Percentiles rank a stretch among this genome's conserved stretches.
Conservation (phyloP, 73 alveolate genomes). For the Tetrahymena malaccensis region DNA sequence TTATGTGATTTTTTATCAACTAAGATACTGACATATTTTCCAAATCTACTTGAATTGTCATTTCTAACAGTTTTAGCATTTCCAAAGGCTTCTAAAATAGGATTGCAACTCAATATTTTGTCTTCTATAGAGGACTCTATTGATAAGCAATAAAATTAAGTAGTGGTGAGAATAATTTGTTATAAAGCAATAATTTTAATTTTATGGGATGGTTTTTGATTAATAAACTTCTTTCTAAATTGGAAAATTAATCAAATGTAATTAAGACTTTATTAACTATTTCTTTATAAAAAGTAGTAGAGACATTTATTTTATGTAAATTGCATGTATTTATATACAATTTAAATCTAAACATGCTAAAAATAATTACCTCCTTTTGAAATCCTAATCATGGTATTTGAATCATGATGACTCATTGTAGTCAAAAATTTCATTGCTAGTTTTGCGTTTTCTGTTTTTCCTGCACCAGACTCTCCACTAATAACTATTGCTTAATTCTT, state of each 20-base stretch:
- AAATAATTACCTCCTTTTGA: not conserved
- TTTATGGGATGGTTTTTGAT: not conserved
- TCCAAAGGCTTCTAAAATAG: conserved; percentile 98
- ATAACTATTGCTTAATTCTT: conserved; percentile 78
- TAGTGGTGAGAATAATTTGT: not conserved
- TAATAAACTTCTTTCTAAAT: not conserved
- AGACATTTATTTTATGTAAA: too few species aligned
- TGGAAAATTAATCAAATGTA: not conserved
- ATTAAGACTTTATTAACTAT: not conserved
- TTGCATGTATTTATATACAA: not conserved
- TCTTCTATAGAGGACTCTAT: conserved; percentile 68
- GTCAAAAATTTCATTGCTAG: conserved; percentile 75
- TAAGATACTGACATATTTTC: conserved; percentile 92
- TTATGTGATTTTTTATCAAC: conserved; percentile 1
- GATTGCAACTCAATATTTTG: conserved; percentile 93
- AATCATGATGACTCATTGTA: conserved; percentile 19
- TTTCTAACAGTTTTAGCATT: conserved; percentile 94
- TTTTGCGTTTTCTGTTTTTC: conserved; percentile 96
- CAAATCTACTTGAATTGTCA: conserved; percentile 94
- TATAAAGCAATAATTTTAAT: too few species aligned
- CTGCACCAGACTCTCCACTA: conserved; percentile 98
- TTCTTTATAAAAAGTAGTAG: not conserved
- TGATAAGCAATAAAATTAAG: not conserved
- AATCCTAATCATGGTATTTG: not conserved
- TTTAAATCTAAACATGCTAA: not conserved